Conservation (phyloP, 768 basidiomycete genomes). For the Russula emetica region DNA sequence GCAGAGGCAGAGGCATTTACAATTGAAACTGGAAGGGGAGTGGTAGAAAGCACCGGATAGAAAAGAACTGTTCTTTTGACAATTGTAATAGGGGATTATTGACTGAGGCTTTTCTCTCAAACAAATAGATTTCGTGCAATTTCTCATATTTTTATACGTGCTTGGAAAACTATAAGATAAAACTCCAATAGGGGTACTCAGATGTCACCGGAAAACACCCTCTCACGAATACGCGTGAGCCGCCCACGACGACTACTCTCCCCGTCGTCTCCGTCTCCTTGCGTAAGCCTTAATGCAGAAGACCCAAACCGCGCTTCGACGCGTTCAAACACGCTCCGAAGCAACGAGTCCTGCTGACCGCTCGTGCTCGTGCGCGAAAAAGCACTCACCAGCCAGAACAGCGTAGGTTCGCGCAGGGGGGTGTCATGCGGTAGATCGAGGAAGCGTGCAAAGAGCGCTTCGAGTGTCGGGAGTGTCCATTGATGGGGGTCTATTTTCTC, state of each 20-base stretch:
- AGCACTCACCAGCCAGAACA: conserved; percentile 68
- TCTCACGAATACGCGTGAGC: conserved; percentile 42
- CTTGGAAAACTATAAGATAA: not conserved
- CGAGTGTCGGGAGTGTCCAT: conserved; percentile 60
- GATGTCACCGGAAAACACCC: conserved; percentile 34
- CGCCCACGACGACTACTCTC: conserved; percentile 39
- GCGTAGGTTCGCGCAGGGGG: conserved; percentile 42
- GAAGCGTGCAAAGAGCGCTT: conserved; percentile 57
- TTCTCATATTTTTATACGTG: not conserved
- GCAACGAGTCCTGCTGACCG: conserved; percentile 41
- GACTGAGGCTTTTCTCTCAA: not conserved
- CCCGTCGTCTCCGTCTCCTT: conserved; percentile 11
- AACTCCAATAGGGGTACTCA: not conserved
- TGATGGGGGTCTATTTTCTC: not conserved
- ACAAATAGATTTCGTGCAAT: not conserved
- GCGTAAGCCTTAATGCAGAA: conserved; percentile 28
- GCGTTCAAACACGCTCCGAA: conserved; percentile 54
- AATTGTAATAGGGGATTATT: not conserved
- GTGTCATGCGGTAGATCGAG: conserved; percentile 48
- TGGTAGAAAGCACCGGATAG: not conserved
- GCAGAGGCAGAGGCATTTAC: not conserved
- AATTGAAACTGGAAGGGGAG: not conserved
- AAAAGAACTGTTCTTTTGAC: not conserved
- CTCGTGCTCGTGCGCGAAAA: conserved; percentile 64
- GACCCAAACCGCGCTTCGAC: conserved; percentile 50